Evolutionary conservation across 805 yeast genomes (phyloP).

Genomic region (Millerozyma acaciae): DNA sequence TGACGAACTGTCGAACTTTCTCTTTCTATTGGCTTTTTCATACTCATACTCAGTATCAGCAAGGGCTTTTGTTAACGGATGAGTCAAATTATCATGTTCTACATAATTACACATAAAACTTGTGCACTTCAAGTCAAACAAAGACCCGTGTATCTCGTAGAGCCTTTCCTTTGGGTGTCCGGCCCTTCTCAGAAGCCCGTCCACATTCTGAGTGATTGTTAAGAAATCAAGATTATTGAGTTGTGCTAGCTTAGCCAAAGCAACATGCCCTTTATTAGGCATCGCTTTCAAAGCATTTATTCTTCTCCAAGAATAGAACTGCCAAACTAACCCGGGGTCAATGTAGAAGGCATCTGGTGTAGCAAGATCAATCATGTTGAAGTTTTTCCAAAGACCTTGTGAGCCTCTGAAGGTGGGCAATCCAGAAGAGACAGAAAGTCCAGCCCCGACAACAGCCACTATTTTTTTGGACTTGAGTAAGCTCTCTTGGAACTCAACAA

Average conservation of each 20-base stretch:
- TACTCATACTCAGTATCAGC: constrained; percentile 36
- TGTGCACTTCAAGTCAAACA: constrained; percentile 73
- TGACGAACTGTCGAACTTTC: constrained; percentile 9
- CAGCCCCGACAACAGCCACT: constrained; percentile 76
- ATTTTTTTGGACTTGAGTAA: constrained; percentile 44
- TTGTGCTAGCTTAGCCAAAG: constrained; percentile 60
- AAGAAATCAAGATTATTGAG: constrained; percentile 38
- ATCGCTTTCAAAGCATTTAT: constrained; percentile 57
- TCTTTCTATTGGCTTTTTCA: constrained; percentile 15
- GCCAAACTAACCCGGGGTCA: constrained; percentile 90
- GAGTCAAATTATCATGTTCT: constrained; percentile 47
- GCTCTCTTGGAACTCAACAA: constrained; percentile 48
- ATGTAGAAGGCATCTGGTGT: constrained; percentile 85
- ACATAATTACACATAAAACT: constrained; percentile 65
- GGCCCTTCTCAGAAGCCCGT: constrained; percentile 67
- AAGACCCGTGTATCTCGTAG: constrained; percentile 73
- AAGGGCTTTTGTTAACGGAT: constrained; percentile 59
- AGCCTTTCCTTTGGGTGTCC: constrained; percentile 52
- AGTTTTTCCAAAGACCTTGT: constrained; percentile 74
- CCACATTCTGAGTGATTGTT: constrained; percentile 81
- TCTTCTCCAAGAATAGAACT: constrained; percentile 72
- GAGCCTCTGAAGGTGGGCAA: constrained; percentile 69
- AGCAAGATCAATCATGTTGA: constrained; percentile 77
- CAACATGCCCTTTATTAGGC: constrained; percentile 74
- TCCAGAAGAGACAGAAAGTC: constrained; percentile 75